A percentile compares a stretch with the other conserved stretches of the same genome.
These are phyloP conservation scores for Dendrobium catenatum DNA, from an alignment of 106 monocot species.

Conservation along the genomic window DNA sequence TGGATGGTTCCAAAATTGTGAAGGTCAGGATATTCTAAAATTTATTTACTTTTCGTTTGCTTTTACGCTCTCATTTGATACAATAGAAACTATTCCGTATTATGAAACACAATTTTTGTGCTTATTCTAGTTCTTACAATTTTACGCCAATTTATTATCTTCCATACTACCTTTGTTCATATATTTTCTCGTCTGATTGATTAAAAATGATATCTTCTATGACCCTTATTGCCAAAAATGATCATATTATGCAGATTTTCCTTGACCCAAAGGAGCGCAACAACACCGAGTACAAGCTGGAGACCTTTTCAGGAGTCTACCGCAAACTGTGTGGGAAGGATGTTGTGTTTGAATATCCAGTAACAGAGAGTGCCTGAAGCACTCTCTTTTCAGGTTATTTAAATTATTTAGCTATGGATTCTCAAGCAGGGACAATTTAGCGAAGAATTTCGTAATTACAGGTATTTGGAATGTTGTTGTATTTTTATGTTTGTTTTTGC, in stretches of 20 bases:
- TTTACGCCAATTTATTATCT: no score
- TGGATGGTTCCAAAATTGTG: slow-evolving; percentile 44
- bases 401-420: background rate
- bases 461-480: background rate
- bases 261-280: slow-evolving; percentile 66
- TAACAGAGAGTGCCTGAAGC: slow-evolving; percentile 31
- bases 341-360: slow-evolving; percentile 70
- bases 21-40: slow-evolving; percentile 7
- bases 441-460: background rate
- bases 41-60: background rate
- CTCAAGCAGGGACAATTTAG: background rate
- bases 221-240: background rate
- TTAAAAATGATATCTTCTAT: background rate
- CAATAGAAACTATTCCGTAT: no score
- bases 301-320: slow-evolving; percentile 51
- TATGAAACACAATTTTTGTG: no score
- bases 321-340: slow-evolving; percentile 68
- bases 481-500: background rate
- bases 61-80: no score
- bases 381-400: background rate
- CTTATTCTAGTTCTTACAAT: no score
- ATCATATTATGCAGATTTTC: slow-evolving; percentile 12
- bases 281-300: slow-evolving; percentile 64
- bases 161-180: no score
- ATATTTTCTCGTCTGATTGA: no score